A percentile compares a stretch with the other conserved stretches of the same genome.
Conservation (phyloP, 305 asterid genomes). For the Fraxinus albicans region DNA sequence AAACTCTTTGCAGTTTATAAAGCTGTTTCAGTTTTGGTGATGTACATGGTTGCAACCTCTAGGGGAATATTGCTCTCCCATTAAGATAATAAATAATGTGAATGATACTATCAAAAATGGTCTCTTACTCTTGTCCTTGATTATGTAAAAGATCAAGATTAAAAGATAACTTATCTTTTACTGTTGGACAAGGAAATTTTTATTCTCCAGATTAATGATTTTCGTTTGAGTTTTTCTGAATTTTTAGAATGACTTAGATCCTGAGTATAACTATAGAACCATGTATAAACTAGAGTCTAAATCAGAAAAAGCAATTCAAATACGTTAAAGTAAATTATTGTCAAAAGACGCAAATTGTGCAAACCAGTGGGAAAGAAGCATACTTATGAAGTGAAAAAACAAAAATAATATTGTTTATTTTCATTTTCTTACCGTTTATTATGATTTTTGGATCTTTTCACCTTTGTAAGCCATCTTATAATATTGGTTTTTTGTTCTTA, state of each 20-base stretch:
- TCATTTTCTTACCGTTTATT: background rate
- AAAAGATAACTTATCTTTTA: background rate
- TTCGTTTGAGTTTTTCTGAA: background rate
- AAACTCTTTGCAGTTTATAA: background rate
- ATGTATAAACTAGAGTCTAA: background rate
- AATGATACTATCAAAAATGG: background rate
- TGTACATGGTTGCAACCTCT: background rate
- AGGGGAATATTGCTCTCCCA: background rate
- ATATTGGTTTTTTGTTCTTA: background rate
- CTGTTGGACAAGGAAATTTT: background rate
- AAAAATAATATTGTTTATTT: background rate
- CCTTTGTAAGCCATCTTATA: background rate
- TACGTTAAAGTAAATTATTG: background rate
- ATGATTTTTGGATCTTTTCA: background rate
- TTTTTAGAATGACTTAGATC: background rate
- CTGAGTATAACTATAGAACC: background rate
- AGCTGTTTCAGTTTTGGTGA: background rate
- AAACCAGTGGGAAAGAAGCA: background rate
- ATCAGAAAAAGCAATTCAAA: background rate
- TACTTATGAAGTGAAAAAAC: background rate
- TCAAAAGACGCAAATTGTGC: background rate
- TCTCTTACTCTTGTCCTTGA: background rate
- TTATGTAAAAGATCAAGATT: background rate
- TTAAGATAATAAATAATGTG: background rate
- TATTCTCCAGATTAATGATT: background rate